phyloP scores from a whole-genome alignment of 805 yeast genomes.

The Wickerhamomyces hampshirensis region DNA sequence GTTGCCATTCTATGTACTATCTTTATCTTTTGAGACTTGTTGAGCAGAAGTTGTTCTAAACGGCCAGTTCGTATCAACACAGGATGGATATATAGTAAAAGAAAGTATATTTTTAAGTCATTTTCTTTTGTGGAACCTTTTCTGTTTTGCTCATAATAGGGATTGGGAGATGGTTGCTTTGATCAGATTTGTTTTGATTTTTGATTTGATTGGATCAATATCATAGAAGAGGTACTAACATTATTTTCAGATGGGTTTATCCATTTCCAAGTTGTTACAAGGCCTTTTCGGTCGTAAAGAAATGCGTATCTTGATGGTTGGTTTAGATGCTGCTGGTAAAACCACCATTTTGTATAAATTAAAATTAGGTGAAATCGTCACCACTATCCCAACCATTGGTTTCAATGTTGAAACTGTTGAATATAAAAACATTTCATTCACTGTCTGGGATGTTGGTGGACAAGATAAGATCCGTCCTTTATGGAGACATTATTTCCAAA shows the following conservation, averaged over 20 bases:
- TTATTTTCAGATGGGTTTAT: slow-evolving; percentile 73
- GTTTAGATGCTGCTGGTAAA: slow-evolving; percentile 98
- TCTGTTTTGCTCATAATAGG: no score
- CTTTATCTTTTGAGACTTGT: no score
- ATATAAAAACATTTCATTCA: slow-evolving; percentile 93
- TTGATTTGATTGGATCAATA: no score
- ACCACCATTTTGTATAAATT: slow-evolving; percentile 93
- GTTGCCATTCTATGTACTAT: no score
- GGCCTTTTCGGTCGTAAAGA: slow-evolving; percentile 97
- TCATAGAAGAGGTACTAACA: no score
- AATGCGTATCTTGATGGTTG: slow-evolving; percentile 97
- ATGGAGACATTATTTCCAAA: slow-evolving; percentile 99
- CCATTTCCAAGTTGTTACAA: slow-evolving; percentile 87
- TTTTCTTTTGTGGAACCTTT: no score
- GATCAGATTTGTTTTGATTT: no score
- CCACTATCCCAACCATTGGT: slow-evolving; percentile 95
- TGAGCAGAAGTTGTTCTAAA: no score
- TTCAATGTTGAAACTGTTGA: slow-evolving; percentile 97
- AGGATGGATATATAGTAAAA: no score
- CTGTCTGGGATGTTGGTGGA: slow-evolving; percentile 99
- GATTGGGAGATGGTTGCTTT: no score
- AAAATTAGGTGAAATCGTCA: slow-evolving; percentile 92
- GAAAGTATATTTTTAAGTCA: no score
- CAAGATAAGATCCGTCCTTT: slow-evolving; percentile 98
- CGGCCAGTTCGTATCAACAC: no score